A percentile compares a stretch with the other conserved stretches of the same genome.
Conservation (phyloP, 257 asterid genomes). For the Solanum appendiculatum region DNA sequence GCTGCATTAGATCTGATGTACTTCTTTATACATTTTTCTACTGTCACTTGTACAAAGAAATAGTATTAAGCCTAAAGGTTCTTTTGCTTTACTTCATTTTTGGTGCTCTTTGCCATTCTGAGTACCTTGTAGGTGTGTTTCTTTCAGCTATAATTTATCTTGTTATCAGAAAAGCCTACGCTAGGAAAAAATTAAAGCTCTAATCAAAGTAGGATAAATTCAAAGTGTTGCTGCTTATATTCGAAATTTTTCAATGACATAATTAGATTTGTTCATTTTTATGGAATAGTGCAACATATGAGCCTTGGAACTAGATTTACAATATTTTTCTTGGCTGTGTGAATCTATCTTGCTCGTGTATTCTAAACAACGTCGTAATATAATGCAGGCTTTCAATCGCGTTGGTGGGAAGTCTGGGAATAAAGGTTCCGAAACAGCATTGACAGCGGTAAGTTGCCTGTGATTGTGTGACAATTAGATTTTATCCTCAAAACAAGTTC, state of each 20-base stretch:
- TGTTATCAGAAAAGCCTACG: neutral
- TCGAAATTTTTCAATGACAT: neutral
- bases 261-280: neutral
- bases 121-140: too few relatives aligned
- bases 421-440: slow-evolving; percentile 88
- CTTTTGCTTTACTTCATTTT: neutral
- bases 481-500: neutral
- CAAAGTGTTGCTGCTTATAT: neutral
- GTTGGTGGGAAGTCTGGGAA: slow-evolving; percentile 94
- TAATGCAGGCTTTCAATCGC: slow-evolving; percentile 73
- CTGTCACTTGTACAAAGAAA: neutral
- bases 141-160: neutral
- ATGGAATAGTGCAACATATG: neutral
- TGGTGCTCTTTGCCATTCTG: neutral
- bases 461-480: neutral
- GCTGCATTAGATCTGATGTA: neutral
- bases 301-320: neutral
- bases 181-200: neutral
- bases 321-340: neutral
- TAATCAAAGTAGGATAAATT: neutral
- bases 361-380: neutral
- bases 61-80: neutral
- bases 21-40: neutral
- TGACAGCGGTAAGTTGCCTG: slow-evolving; percentile 74
- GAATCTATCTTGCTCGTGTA: neutral